Base-by-base conservation (phyloP, 352 stramenopile genomes). In the Phytophthora cajani region DNA sequence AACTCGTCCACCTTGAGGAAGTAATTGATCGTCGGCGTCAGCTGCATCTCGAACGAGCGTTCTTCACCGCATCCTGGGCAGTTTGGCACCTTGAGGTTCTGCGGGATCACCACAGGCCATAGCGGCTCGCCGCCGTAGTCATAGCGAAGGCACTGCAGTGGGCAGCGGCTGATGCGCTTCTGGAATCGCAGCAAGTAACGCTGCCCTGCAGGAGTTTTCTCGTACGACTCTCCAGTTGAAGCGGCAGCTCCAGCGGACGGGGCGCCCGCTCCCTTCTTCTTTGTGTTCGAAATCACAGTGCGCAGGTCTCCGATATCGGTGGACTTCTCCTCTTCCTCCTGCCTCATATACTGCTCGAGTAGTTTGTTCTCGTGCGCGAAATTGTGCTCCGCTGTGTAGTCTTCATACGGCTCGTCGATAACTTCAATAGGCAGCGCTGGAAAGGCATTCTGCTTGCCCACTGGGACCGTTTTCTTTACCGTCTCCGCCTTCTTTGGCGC, bases 151-250 rank as follows among this genome's bases (percentile, higher is more conserved):
- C 87, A 92, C 65, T 96, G 88, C 12, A 90, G 60, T 46, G 87
- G 88, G 58, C 82, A 91, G 5, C 88, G 85, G 54, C 64, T 91
- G 52, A 96, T 92, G 32, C 88, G 88, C 67, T 96, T 91, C 67
- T 96, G 87, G 72, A 96, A 96, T n/a, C 82, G 84, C 64, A 94
- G 67, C n/a, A 96, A 82, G 71, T 94, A 81, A 30, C 87, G 84
- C 62, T 93, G 81, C 16, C 77, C 69, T 7, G 85, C 84, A 1
- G 88, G 88, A 17, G 88, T 94, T 57, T 87, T 89, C 74, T 96
- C 88, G 58, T 96, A 96, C 9, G 87, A 89, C 53, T 96, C 88
- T 2, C 75, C 66, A 8, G 80, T 80, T 0, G 76, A 70, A 2
- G 67, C 69, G 14, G 67, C 66, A 36, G 52, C 53, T 52, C 51